Conservation (phyloP, 192 early-diverging fungal genomes). For the Pilobolus umbonatus region DNA sequence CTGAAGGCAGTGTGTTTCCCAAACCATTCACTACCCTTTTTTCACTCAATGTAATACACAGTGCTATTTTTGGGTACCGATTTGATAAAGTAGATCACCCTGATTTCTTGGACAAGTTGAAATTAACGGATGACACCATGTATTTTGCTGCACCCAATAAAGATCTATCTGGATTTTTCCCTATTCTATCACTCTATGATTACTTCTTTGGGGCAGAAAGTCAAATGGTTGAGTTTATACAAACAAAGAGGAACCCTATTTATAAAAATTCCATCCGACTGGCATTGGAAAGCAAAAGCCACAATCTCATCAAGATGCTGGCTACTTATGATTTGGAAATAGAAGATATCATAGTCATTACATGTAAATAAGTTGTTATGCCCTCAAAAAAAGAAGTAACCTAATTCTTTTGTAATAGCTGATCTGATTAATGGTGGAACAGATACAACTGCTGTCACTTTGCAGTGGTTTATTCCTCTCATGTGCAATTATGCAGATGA, state of each 20-base stretch:
- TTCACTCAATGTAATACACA: constrained; percentile 5
- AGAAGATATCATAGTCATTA: neutral
- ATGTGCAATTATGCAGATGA: constrained; percentile 14
- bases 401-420: neutral
- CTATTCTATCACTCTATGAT: neutral
- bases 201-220: neutral
- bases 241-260: neutral
- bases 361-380: neutral
- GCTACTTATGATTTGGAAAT: neutral
- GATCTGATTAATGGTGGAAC: constrained; percentile 6
- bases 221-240: neutral
- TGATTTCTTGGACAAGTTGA: neutral
- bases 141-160: constrained; percentile 4
- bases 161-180: constrained; percentile 9
- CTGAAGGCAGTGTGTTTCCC: neutral
- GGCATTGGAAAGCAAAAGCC: neutral
- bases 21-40: neutral
- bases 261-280: neutral
- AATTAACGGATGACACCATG: neutral
- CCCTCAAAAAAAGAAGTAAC: neutral
- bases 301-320: neutral
- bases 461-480: constrained; percentile 11
- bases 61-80: neutral
- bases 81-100: constrained; percentile 4
- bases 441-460: constrained; percentile 10